Conservation (phyloP, 306 rosid species). For the Corylus heterophylla region DNA sequence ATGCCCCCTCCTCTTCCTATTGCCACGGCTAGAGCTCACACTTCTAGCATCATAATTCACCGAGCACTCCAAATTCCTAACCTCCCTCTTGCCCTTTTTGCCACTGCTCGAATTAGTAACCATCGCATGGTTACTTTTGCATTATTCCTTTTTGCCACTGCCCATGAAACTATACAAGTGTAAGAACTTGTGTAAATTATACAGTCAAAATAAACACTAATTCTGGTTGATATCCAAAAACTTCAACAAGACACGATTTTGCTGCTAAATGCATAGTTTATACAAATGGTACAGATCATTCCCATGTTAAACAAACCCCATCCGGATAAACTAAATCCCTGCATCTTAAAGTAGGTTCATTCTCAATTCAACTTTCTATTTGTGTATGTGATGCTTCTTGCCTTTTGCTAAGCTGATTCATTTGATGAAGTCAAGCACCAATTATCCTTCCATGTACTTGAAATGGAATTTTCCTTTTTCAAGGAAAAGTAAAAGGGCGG, state of each 20-base stretch:
- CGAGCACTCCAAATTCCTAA: too few species aligned
- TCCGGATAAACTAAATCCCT: not conserved
- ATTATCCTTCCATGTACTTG: not conserved
- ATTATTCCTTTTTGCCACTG: too few species aligned
- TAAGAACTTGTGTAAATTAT: not conserved
- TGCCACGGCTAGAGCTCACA: too few species aligned
- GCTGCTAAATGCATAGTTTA: not conserved
- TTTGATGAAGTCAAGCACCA: conserved; percentile 18
- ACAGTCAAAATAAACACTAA: conserved; percentile 7
- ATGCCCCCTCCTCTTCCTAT: too few species aligned
- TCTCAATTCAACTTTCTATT: not conserved
- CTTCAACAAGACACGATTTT: not conserved
- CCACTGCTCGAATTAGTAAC: too few species aligned
- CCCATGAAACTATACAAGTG: not conserved
- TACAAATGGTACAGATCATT: conserved; percentile 3
- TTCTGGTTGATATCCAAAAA: not conserved
- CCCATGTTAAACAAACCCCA: conserved; percentile 17
- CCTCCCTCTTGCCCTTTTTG: too few species aligned
- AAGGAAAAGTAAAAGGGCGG: not conserved
- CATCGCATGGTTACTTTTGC: too few species aligned
- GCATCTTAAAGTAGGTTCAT: not conserved
- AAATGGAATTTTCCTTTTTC: not conserved
- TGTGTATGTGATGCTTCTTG: not conserved
- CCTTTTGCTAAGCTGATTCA: not conserved
- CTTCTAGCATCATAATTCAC: too few species aligned